Evolutionary conservation across 768 basidiomycete genomes (phyloP), one percentile per base, ranked within the genome.

Genomic region (Boletus sp.): DNA sequence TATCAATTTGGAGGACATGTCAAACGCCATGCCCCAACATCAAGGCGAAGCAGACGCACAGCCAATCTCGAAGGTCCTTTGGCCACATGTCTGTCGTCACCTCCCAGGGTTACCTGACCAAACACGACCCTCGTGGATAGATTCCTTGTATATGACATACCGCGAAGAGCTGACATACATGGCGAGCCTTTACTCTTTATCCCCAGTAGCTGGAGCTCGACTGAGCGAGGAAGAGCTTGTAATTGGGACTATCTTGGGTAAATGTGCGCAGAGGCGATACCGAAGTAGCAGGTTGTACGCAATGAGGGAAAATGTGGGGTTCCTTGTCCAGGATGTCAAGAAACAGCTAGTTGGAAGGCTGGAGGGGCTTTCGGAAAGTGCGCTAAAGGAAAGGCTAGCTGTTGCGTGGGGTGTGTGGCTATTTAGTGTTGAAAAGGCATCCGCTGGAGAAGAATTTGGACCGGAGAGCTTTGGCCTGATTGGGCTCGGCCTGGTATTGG

Each of bases 171-270:
- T 93, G 57, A 71, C 77, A 15, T 92, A 90, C 67, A 87, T 90
- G 52, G 82, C 85, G 57, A 71, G 78, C 15, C 86, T 86, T 0
- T 89, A 90, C 65, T 82, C 85, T 0, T 70, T 92, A 10, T 82
- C 86, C 9, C 78, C 80, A 52, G 71, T 76, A 9, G 78, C 84
- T 1, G 83, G 80, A 9, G 76, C 76, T 8, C 78, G 78, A 32
- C 76, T 93, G 35, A 69, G 77, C 7, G 91, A 93, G 65, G 85
- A 87, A 49, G 91, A 93, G 63, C 77, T 91, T 24, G 85, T 90
- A 1, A 71, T 85, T 32, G 90, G 89, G 18, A 84, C 86, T 0
- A 93, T 93, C 55, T 71, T 90, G 45, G 87, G 83, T 2, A 84
- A 84, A 56, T 89, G 86, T 64, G 72, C 81, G 1, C 83, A 90